A percentile compares a stretch with the other conserved stretches of the same genome.
These are phyloP conservation scores for Colletotrichum aenigma DNA, from an alignment of 2,329 filamentous ascomycete genomes.

Conservation along the genomic window DNA sequence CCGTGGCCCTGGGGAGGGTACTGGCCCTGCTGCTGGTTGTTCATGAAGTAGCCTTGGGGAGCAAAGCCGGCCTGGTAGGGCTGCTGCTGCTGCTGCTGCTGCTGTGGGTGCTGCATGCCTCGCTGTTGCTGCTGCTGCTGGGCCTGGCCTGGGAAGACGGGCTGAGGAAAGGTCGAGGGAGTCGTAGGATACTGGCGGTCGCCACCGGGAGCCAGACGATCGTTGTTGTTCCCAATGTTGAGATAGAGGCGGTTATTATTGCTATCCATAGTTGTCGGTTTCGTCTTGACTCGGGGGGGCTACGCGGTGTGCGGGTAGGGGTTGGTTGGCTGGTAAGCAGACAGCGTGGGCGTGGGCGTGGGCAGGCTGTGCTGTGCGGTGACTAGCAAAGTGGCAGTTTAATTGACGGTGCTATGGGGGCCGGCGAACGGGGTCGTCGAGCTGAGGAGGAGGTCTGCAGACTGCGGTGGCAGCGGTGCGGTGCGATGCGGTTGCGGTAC, in stretches of 20 bases:
- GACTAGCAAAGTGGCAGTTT: background rate
- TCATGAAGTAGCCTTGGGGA: conserved; percentile 63
- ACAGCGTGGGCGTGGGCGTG: background rate
- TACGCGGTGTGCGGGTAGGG: conserved; percentile 6
- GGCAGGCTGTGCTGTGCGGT: background rate
- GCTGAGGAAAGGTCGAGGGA: conserved; percentile 94
- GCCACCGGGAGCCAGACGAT: conserved; percentile 62
- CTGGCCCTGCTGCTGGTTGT: conserved; percentile 57
- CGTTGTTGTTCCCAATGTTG: conserved; percentile 70
- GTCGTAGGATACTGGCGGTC: conserved; percentile 83
- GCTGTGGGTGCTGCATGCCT: conserved; percentile 29
- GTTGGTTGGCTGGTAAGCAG: conserved; percentile 4
- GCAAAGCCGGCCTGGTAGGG: conserved; percentile 51
- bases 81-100: conserved; percentile 48
- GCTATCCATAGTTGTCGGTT: conserved; percentile 52
- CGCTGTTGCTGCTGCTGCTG: conserved; percentile 43
- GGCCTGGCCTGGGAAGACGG: conserved; percentile 63
- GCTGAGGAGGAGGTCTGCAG: background rate
- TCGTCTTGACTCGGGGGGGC: conserved; percentile 1
- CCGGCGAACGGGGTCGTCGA: background rate
- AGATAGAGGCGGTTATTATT: conserved; percentile 68
- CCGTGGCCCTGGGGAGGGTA: conserved; percentile 44
- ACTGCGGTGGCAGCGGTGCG: background rate
- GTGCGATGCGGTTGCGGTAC: background rate
- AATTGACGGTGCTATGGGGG: background rate